phyloP scores from a whole-genome alignment of 495 filamentous ascomycete genomes.

The Neurospora discreta region DNA sequence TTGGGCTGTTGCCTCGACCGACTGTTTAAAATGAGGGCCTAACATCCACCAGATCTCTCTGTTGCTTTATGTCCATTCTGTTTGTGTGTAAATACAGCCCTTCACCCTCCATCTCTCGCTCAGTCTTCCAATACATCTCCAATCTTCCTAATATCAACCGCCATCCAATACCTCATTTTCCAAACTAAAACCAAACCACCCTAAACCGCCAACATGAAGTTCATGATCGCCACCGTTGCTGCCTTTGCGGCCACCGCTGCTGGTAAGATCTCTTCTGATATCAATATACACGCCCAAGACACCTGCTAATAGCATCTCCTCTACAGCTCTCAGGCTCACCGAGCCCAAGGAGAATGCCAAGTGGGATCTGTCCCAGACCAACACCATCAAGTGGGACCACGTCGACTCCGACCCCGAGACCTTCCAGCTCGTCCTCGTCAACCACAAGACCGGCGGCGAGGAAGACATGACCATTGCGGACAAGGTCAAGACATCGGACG shows the following conservation, averaged over 20 bases:
- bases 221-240: constrained; percentile 2
- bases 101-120: background rate
- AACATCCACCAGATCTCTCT: background rate
- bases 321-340: constrained; percentile 2
- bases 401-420: constrained; percentile 8
- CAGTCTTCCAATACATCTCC: background rate
- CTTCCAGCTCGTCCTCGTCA: constrained; percentile 13
- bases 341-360: background rate
- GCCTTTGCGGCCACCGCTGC: constrained; percentile 6
- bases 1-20: background rate
- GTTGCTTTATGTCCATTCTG: background rate
- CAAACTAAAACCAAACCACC: background rate
- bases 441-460: constrained; percentile 6
- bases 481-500: constrained; percentile 7
- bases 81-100: background rate
- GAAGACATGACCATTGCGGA: background rate
- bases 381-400: constrained; percentile 11
- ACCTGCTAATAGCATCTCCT: background rate
- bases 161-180: background rate
- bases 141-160: background rate
- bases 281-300: background rate
- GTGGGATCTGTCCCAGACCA: constrained; percentile 11
- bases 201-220: constrained; percentile 6
- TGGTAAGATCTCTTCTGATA: background rate
- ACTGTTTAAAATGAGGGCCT: background rate